Conservation (phyloP, 805 yeast genomes). For the Cyberlindnera amylophila region DNA sequence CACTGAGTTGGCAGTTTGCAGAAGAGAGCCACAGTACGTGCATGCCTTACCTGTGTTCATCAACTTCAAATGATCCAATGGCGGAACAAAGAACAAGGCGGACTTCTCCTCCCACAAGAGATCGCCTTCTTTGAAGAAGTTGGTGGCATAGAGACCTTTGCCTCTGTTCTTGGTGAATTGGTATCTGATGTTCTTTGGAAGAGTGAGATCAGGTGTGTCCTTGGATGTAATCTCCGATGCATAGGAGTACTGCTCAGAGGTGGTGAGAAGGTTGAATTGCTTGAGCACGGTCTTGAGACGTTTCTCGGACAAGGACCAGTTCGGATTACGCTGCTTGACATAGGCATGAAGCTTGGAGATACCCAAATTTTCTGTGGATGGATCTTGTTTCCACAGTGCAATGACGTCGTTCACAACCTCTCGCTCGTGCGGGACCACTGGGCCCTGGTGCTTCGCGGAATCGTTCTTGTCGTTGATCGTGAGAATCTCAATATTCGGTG, state of each 20-base stretch:
- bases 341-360: slow-evolving; percentile 47
- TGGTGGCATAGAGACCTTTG: slow-evolving; percentile 55
- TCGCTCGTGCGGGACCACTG: slow-evolving; percentile 27
- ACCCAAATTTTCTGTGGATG: slow-evolving; percentile 56
- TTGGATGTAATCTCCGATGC: slow-evolving; percentile 50
- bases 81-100: slow-evolving; percentile 61
- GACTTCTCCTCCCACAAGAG: slow-evolving; percentile 57
- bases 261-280: slow-evolving; percentile 49
- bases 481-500: slow-evolving; percentile 29
- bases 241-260: slow-evolving; percentile 43
- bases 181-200: slow-evolving; percentile 43
- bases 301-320: slow-evolving; percentile 62
- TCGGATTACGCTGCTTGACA: slow-evolving; percentile 48
- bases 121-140: slow-evolving; percentile 44
- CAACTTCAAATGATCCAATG: slow-evolving; percentile 58
- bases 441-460: slow-evolving; percentile 9
- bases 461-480: slow-evolving; percentile 27
- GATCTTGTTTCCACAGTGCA: slow-evolving; percentile 64
- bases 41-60: slow-evolving; percentile 65
- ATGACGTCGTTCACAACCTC: slow-evolving; percentile 46
- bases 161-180: slow-evolving; percentile 52
- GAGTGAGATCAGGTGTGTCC: slow-evolving; percentile 40
- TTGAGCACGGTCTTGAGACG: slow-evolving; percentile 52
- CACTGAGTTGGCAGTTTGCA: slow-evolving; percentile 21
- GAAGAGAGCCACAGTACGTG: slow-evolving; percentile 57